Conservation (phyloP, 768 basidiomycete genomes). For the Dentipellis sp. region DNA sequence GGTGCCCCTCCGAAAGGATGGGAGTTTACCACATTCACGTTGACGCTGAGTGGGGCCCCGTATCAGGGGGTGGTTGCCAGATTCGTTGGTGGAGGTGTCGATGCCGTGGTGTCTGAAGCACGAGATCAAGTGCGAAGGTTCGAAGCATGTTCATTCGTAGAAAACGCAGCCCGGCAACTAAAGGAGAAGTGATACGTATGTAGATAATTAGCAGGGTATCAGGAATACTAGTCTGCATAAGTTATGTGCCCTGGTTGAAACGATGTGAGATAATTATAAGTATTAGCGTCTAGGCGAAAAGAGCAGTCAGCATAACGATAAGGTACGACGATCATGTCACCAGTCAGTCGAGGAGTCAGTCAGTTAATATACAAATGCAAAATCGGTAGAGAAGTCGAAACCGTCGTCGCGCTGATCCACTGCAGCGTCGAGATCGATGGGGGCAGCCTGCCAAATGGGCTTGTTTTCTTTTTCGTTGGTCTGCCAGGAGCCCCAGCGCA, state of each 20-base stretch:
- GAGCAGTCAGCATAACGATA: slow-evolving; percentile 5
- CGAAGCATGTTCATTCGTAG: slow-evolving; percentile 9
- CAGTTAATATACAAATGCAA: slow-evolving; percentile 12
- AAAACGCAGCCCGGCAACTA: slow-evolving; percentile 9
- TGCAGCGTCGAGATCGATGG: slow-evolving; percentile 7
- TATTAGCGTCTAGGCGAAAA: background rate
- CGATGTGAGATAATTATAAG: background rate
- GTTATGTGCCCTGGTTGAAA: background rate
- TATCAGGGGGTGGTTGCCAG: slow-evolving; percentile 67
- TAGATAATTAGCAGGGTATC: background rate
- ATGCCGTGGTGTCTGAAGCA: slow-evolving; percentile 2
- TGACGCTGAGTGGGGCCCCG: slow-evolving; percentile 36
- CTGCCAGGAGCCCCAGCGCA: slow-evolving; percentile 45
- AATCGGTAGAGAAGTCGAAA: slow-evolving; percentile 10
- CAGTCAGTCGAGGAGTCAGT: background rate
- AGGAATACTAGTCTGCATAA: background rate
- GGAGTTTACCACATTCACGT: slow-evolving; percentile 55
- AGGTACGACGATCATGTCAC: slow-evolving; percentile 9
- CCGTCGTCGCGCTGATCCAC: background rate
- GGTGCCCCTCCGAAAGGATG: slow-evolving; percentile 48
- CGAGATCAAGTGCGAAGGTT: slow-evolving; percentile 1
- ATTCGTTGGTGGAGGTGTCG: slow-evolving; percentile 34
- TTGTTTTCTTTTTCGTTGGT: slow-evolving; percentile 6
- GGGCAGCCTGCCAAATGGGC: slow-evolving; percentile 13
- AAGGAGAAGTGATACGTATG: slow-evolving; percentile 1